Base-by-base conservation (phyloP, 2,329 filamentous ascomycete species). In the Nemania sp. region DNA sequence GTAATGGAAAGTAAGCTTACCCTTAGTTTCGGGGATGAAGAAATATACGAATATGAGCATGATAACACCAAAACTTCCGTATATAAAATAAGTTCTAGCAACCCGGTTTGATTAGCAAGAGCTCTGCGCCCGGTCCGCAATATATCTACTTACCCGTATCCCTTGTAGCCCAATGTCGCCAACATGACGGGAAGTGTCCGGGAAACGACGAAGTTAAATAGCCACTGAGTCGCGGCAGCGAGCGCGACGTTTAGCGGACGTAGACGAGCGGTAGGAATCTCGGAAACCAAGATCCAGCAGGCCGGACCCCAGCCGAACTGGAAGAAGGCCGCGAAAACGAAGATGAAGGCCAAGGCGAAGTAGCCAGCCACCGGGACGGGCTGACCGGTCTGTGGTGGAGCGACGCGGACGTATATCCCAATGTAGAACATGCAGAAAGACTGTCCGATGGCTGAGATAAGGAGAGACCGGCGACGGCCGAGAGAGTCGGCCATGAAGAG, bases 301-400 rank as follows among this genome's bases (percentile, higher is more conserved):
- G 88, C 88, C 0, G 88, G 88, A 0, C 89, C 89, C 89, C 89
- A 91, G 3, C 86, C 86, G 66, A 88, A 87, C 69, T 89, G 87
- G 82, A 91, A 92, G 80, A 88, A 89, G 1, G 84, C 86, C 0
- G 89, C 89, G 73, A 92, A 92, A 20, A 92, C 80, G 80, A 89
- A 92, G 64, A 92, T 89, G 75, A 87, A 89, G 59, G 90, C 86
- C 0, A 92, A 82, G 0, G 90, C 89, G 47, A 90, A 82, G 77
- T 91, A 91, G 10, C 90, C 90, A 0, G 88, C 88, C 0, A 85
- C 81, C 1, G 88, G 87, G 1, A 91, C 87, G 0, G 81, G 70
- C 0, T 78, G 76, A 7, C 82, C 85, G 3, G 78, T 72, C 13
- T 85, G 73, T 0, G 89, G 89, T 0, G 87, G 86, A 22, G 82